phyloP scores from a whole-genome alignment of 2,329 filamentous ascomycete genomes.

The Claviceps africana region DNA sequence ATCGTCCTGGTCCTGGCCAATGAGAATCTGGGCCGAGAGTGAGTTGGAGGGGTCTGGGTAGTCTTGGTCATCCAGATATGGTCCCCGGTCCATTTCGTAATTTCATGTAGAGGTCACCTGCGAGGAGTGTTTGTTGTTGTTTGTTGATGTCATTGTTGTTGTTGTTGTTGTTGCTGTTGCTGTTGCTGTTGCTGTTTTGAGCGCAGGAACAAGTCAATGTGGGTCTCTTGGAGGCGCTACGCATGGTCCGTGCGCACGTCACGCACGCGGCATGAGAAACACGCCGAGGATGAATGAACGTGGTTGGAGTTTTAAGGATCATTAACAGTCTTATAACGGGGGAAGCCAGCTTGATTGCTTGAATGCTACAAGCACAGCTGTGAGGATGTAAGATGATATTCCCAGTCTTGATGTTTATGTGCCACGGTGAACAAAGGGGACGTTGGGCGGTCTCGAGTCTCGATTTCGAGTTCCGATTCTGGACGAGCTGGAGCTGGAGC shows the following conservation, averaged over 20 bases:
- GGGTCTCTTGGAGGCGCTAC: not conserved
- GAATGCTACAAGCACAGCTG: not conserved
- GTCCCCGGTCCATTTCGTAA: not conserved
- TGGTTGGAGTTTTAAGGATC: not conserved
- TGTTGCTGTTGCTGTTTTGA: too few species aligned
- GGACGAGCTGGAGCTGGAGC: not conserved
- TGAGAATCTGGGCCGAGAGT: not conserved
- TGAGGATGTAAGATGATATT: not conserved
- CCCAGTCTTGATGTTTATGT: not conserved
- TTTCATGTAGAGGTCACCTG: not conserved
- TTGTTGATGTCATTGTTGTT: not conserved
- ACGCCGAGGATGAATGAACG: not conserved
- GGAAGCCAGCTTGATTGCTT: not conserved
- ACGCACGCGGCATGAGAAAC: not conserved
- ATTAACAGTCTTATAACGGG: not conserved
- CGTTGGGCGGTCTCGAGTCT: too few species aligned
- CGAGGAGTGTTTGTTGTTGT: not conserved
- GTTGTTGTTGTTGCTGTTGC: too few species aligned
- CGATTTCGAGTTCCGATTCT: not conserved
- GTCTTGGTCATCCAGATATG: not conserved
- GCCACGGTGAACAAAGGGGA: not conserved
- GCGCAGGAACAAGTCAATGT: not conserved
- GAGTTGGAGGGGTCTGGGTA: not conserved
- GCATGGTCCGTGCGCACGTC: not conserved
- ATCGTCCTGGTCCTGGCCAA: slow-evolving; percentile 8